Evolutionary conservation across 2,329 filamentous ascomycete genomes (phyloP).

Genomic region (Daldinia eschscholtzii): DNA sequence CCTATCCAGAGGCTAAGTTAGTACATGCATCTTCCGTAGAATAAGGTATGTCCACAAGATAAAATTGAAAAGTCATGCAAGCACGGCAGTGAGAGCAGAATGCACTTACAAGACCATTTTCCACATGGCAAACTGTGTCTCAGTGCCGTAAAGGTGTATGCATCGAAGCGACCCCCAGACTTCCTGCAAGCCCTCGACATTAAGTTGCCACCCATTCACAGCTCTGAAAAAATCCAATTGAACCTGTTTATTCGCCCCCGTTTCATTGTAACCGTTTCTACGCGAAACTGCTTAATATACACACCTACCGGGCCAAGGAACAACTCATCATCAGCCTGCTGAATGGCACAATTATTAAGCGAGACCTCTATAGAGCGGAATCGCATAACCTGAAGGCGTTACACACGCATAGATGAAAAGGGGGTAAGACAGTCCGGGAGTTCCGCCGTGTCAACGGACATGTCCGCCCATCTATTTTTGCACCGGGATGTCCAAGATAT

Average conservation of each 20-base stretch:
- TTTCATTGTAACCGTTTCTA: not conserved
- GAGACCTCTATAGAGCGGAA: not conserved
- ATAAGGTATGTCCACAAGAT: not conserved
- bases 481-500: slow-evolving; percentile 23
- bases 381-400: not conserved
- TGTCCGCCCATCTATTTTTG: slow-evolving; percentile 38
- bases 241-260: not conserved
- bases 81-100: not conserved
- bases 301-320: slow-evolving; percentile 8
- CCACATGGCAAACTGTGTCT: slow-evolving; percentile 4
- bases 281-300: not conserved
- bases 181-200: not conserved
- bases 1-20: not conserved
- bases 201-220: slow-evolving; percentile 5
- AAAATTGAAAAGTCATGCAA: not conserved
- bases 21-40: not conserved
- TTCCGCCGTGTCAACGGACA: slow-evolving; percentile 19
- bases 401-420: slow-evolving; percentile 7
- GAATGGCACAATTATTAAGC: slow-evolving; percentile 4
- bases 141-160: not conserved
- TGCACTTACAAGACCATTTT: slow-evolving; percentile 2
- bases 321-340: slow-evolving; percentile 7
- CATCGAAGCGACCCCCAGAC: slow-evolving; percentile 5
- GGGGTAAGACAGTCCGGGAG: slow-evolving; percentile 11
- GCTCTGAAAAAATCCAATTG: not conserved